phyloP scores from a whole-genome alignment of 2,329 filamentous ascomycete genomes.

The Rugonectria rugulosa region DNA sequence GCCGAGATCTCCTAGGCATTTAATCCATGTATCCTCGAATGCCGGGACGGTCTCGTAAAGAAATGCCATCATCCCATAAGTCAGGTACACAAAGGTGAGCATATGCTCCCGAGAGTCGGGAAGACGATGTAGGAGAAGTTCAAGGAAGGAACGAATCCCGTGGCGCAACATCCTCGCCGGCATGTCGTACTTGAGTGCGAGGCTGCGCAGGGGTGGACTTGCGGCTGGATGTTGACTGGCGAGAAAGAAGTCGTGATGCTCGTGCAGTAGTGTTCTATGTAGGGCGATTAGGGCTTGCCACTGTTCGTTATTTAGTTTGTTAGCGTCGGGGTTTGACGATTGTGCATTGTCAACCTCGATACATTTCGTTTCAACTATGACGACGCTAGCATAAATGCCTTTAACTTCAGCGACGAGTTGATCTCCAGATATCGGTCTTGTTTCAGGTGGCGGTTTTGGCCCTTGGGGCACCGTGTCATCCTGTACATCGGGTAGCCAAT shows the following conservation, averaged over 20 bases:
- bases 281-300: constrained; percentile 86
- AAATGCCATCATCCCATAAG: constrained; percentile 89
- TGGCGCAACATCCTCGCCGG: constrained; percentile 94
- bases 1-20: constrained; percentile 86
- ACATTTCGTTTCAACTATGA: constrained; percentile 85
- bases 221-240: constrained; percentile 87
- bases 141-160: constrained; percentile 86
- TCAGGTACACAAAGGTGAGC: constrained; percentile 87
- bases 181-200: constrained; percentile 84
- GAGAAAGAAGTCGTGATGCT: constrained; percentile 86
- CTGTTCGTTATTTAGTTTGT: constrained; percentile 70
- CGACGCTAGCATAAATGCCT: constrained; percentile 79
- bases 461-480: no score
- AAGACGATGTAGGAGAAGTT: constrained; percentile 76
- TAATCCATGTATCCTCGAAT: constrained; percentile 91
- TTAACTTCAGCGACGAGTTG: constrained; percentile 83
- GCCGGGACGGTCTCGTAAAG: constrained; percentile 84
- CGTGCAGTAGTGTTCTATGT: constrained; percentile 80
- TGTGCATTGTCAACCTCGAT: constrained; percentile 80
- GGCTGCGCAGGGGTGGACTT: constrained; percentile 67
- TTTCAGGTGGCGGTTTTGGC: no score
- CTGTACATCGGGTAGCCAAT: no score
- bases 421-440: no score
- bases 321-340: constrained; percentile 51
- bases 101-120: constrained; percentile 86